A percentile compares a stretch with the other conserved stretches of the same genome.
phyloP scores from a whole-genome alignment of 2,329 filamentous ascomycete species.

The Colletotrichum lindemuthianum region DNA sequence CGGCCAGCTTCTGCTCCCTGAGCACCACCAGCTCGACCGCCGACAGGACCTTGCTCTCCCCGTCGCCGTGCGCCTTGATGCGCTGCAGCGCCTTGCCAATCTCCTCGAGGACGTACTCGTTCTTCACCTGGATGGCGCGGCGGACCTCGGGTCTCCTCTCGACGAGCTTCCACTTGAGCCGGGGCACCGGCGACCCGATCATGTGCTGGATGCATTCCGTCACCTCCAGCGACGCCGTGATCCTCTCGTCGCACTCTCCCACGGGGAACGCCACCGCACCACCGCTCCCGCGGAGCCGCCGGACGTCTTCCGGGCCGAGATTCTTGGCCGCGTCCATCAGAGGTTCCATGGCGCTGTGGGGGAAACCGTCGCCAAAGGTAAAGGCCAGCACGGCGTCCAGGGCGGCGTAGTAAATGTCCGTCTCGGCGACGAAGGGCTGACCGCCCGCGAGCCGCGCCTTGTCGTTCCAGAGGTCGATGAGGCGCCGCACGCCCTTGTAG shows the following conservation, averaged over 20 bases:
- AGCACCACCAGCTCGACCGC: constrained; percentile 34
- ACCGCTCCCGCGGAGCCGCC: neutral
- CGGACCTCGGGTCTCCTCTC: constrained; percentile 11
- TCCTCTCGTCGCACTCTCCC: constrained; percentile 20
- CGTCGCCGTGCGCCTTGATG: constrained; percentile 9
- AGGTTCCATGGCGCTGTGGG: constrained; percentile 13
- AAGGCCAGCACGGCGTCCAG: constrained; percentile 46
- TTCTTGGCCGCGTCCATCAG: constrained; percentile 1
- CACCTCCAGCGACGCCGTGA: constrained; percentile 27
- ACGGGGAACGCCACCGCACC: constrained; percentile 11
- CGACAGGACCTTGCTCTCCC: constrained; percentile 24
- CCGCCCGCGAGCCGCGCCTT: constrained; percentile 46
- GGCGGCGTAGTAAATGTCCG: constrained; percentile 44
- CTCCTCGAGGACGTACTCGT: constrained; percentile 15
- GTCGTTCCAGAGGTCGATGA: constrained; percentile 47
- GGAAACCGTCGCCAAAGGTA: constrained; percentile 40
- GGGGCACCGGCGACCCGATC: constrained; percentile 19
- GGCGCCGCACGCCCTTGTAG: constrained; percentile 42
- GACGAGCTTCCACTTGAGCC: constrained; percentile 25
- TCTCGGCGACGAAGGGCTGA: constrained; percentile 43
- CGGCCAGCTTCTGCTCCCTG: constrained; percentile 30
- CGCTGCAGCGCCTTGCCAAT: constrained; percentile 27
- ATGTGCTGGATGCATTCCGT: constrained; percentile 16
- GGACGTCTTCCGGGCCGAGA: constrained; percentile 1
- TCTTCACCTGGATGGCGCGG: constrained; percentile 4